Evolutionary conservation across 1,139 yeast species (phyloP).

Genomic region (Sugiyamaella paludigena): DNA sequence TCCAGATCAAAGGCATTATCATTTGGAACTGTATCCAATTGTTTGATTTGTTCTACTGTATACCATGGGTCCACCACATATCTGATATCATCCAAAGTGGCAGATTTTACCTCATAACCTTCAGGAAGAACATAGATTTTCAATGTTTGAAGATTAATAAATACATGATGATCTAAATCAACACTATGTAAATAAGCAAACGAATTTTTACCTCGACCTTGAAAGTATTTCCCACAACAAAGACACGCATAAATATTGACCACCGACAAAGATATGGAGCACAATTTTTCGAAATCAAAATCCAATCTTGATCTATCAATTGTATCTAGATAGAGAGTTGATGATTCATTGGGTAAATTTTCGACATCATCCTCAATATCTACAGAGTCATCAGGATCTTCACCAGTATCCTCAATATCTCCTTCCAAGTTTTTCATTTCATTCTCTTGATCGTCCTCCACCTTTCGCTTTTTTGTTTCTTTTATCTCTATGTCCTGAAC

Average conservation of each 20-base stretch:
- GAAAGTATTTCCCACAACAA: conserved; percentile 69
- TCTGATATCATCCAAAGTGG: conserved; percentile 51
- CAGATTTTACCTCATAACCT: conserved; percentile 44
- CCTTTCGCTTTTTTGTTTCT: no score
- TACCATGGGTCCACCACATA: conserved; percentile 54
- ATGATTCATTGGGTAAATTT: not conserved
- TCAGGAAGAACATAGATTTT: conserved; percentile 64
- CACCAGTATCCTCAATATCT: no score
- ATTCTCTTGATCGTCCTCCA: no score
- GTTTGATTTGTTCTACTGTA: conserved; percentile 36
- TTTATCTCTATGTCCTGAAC: no score
- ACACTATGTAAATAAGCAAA: conserved; percentile 70
- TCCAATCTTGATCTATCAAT: conserved; percentile 56
- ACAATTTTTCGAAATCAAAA: conserved; percentile 67
- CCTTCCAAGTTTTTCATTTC: no score
- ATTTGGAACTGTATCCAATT: conserved; percentile 33
- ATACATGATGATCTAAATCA: conserved; percentile 61
- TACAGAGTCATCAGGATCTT: no score
- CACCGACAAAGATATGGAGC: conserved; percentile 60
- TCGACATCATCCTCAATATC: not conserved
- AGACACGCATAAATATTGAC: conserved; percentile 69
- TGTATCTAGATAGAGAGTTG: conserved; percentile 49
- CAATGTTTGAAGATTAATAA: conserved; percentile 50
- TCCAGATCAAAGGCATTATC: conserved; percentile 33
- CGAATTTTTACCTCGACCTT: conserved; percentile 61